Base-by-base conservation (phyloP, 2,329 filamentous ascomycete species). In the Nemania sp. region DNA sequence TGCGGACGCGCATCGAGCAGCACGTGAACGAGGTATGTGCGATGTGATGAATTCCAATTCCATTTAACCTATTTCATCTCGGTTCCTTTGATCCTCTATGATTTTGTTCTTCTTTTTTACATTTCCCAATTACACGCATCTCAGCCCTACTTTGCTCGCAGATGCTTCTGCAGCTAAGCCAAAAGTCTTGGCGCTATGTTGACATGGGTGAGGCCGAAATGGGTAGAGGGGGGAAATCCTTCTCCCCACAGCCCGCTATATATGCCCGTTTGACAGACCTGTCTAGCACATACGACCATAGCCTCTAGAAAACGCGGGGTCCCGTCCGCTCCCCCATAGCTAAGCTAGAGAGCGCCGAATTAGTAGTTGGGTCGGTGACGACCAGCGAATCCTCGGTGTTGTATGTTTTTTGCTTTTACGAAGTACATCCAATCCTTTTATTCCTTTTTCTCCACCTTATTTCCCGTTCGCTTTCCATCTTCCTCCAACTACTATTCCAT, bases 1-100 rank as follows among this genome's bases (percentile, higher is more conserved):
- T 86, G 64, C 76, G 84, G 49, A 75, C 75, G 56, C 74, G 78
- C 44, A 85, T 88, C 19, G 83, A 86, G 63, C 70, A 75, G 58
- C 75, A 86, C 2, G 81, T 87, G 11, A 75, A 82, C 50, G 78
- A 84, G 66, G 84, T 86, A 67, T 24, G 66, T 7, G 7, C 14
- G 19, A 45, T 23, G n/a, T 31, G 4, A 28, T 9, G 33, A 9
- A 6, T 31, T 15, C 33, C 24, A 11, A 23, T 22, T 15, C 28
- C 17, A 0, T 8, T 22, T 56, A 43, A 41, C 43, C 45, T 41
- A 15, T 48, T 8, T 2, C 24, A 39, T 41, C 34, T 36, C 33
- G 12, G 7, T 14, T 36, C 15, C 19, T 36, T 3, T 15, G 6
- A 43, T 46, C 20, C n/a, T 14, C 5, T 14, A 31, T n/a, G 26